Conservation (phyloP, 805 yeast species). For the Kuraishia molischiana region DNA sequence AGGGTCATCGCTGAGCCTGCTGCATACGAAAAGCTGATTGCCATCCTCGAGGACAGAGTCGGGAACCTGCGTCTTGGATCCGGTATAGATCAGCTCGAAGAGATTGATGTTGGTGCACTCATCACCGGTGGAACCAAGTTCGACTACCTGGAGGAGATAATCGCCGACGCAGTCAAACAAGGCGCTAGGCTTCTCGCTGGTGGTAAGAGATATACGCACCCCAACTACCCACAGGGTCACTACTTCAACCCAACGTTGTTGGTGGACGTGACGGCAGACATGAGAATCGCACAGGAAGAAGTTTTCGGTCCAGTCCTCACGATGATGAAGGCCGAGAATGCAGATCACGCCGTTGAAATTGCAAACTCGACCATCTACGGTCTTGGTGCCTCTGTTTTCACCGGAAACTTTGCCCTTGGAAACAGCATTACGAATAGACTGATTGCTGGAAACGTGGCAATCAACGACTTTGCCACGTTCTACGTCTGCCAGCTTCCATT, state of each 20-base stretch:
- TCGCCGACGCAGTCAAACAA: constrained; percentile 60
- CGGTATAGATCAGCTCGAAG: constrained; percentile 83
- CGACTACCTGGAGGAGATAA: constrained; percentile 51
- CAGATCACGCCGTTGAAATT: constrained; percentile 59
- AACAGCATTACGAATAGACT: constrained; percentile 54
- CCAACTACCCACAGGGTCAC: constrained; percentile 92
- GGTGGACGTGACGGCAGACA: constrained; percentile 66
- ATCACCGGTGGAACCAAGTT: constrained; percentile 66
- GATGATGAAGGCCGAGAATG: constrained; percentile 59
- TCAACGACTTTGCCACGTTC: constrained; percentile 95
- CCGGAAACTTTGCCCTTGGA: constrained; percentile 47
- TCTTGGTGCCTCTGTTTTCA: constrained; percentile 86
- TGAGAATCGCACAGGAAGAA: constrained; percentile 81
- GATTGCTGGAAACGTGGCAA: constrained; percentile 87
- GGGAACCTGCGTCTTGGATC: constrained; percentile 69
- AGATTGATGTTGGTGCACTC: constrained; percentile 94
- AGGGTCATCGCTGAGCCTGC: constrained; percentile 75
- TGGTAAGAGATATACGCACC: constrained; percentile 74
- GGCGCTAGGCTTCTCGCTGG: constrained; percentile 83
- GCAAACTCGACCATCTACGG: constrained; percentile 87
- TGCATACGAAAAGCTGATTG: constrained; percentile 55
- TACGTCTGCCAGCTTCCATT: constrained; percentile 95
- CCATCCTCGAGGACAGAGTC: constrained; percentile 48
- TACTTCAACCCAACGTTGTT: constrained; percentile 87
- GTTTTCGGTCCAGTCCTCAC: constrained; percentile 91